Evolutionary conservation across 495 filamentous ascomycete genomes (phyloP), one percentile per base, ranked within the genome.

Genomic region (Talaromyces nanjingensis): DNA sequence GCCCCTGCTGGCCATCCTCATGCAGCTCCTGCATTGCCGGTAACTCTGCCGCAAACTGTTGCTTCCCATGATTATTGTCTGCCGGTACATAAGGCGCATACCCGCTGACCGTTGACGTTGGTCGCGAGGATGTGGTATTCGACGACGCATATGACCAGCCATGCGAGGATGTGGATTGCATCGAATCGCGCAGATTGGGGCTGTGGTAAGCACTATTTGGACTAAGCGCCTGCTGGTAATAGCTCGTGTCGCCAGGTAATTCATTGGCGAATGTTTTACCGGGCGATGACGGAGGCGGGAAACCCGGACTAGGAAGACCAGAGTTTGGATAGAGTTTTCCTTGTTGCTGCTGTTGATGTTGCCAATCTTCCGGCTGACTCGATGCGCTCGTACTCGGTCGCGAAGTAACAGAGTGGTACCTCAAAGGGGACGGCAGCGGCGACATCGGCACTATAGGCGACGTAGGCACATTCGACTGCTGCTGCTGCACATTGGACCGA

Each of bases 401-500:
- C 22, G 56, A 59, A 25, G 56, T 20, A 4, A 22, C 56, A 56
- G 29, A 6, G 2, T 59, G 56, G 37, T 33, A 33, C 56, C n/a
- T 7, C 56, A 33, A 11, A 3, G 56, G 31, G 5, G 56, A 22
- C 56, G 56, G 29, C 27, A 16, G 9, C 14, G 56, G 31, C 27
- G 56, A 59, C 16, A 37, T 12, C 5, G 56, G 31, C 31, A 37
- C 16, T 4, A 6, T 59, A 20, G 27, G 24, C 54, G 54, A 57
- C 25, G 22, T 7, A 27, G 18, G 54, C 16, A 16, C 37, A 16
- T 57, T 18, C 11, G 16, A 6, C 18, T 24, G 58, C 69, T 90
- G 92, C 75, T 97, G 93, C 74, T 93, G 96, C 63, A 97, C 73
- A 68, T 93, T 90, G 53, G 94, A 94, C 37, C 94, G 82, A 73